These are phyloP conservation scores for Grigorovia humatica DNA, from an alignment of 805 yeast genomes.

Conservation along the genomic window DNA sequence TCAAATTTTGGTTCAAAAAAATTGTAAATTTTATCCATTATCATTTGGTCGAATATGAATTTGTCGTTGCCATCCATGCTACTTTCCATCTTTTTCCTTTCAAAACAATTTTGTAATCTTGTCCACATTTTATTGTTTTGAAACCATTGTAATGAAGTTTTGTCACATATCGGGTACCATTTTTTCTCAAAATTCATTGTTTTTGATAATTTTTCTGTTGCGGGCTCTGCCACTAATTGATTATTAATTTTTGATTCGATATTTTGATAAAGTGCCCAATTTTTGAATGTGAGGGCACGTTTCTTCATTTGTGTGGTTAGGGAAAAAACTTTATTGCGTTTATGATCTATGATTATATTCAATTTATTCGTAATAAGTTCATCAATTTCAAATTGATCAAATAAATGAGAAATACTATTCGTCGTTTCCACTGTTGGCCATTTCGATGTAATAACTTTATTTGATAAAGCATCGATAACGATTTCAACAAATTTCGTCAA, in stretches of 20 bases:
- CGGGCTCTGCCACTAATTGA: not conserved
- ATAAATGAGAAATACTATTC: too few relatives aligned
- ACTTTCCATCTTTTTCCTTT: not conserved
- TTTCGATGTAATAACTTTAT: too few relatives aligned
- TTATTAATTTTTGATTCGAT: too few relatives aligned
- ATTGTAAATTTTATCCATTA: slow-evolving; percentile 11
- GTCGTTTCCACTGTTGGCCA: not conserved
- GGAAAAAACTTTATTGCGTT: not conserved
- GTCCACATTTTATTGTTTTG: not conserved
- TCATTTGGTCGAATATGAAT: not conserved
- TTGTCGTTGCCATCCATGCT: not conserved
- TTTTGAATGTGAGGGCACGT: not conserved
- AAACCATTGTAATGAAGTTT: not conserved
- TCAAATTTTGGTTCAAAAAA: slow-evolving; percentile 2
- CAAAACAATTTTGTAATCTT: not conserved
- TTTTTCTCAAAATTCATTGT: not conserved
- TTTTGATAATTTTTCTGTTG: not conserved
- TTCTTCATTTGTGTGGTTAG: not conserved
- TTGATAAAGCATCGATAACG: not conserved
- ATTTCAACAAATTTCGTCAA: not conserved
- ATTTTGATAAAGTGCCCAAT: not conserved
- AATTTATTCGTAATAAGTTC: not conserved
- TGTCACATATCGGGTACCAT: not conserved
- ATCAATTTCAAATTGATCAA: not conserved
- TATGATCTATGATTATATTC: not conserved